Percentiles rank a stretch among this genome's conserved stretches.
These are phyloP conservation scores for Beta vulgaris DNA, from an alignment of 148 eudicot genomes.

Conservation along the genomic window DNA sequence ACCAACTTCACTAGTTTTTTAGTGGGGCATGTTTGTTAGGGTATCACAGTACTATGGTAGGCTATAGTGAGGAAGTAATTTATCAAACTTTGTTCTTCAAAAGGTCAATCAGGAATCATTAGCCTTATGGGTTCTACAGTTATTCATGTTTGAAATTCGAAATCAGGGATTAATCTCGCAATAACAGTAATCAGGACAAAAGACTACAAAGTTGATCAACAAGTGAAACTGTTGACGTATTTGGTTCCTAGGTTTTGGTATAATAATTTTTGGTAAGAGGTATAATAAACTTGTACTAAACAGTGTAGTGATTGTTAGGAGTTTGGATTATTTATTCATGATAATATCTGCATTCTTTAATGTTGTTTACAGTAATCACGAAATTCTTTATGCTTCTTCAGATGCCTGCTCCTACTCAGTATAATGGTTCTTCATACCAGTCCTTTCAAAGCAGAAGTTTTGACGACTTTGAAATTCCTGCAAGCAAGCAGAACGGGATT, in stretches of 20 bases:
- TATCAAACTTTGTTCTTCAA: not conserved
- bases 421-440: constrained; percentile 50
- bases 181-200: not conserved
- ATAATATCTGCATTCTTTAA: not conserved
- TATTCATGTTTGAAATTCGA: not conserved
- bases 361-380: not conserved
- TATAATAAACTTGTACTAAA: too few species aligned
- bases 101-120: not conserved
- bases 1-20: not conserved
- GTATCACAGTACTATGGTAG: not conserved
- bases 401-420: constrained; percentile 53
- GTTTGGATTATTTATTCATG: not conserved
- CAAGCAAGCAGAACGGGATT: constrained; percentile 52
- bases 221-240: not conserved
- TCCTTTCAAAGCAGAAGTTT: constrained; percentile 60
- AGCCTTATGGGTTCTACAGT: not conserved
- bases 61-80: not conserved
- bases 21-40: not conserved
- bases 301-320: too few species aligned
- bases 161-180: not conserved
- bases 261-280: not conserved
- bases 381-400: constrained; percentile 24
- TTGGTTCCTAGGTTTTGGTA: not conserved
- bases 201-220: not conserved
- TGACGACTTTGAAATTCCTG: constrained; percentile 66